Percentiles rank a stretch among this genome's conserved stretches.
phyloP scores from a whole-genome alignment of 331 rosid species.

The Quercus phellos region DNA sequence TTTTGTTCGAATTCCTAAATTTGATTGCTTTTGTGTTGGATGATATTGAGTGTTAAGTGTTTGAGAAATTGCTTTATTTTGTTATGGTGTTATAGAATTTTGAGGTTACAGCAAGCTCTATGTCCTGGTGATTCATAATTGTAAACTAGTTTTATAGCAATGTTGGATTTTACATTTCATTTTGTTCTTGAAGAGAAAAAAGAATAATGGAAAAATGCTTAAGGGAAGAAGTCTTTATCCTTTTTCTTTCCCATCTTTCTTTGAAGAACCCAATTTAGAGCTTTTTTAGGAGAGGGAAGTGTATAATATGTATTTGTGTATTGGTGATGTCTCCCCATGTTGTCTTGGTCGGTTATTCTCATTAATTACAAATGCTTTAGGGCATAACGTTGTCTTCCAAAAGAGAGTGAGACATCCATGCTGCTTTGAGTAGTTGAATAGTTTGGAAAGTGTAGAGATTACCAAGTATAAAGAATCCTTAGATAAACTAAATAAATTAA shows the following conservation, averaged over 20 bases:
- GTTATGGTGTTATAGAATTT: neutral
- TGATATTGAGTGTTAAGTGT: conserved; percentile 1
- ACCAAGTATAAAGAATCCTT: too few relatives aligned
- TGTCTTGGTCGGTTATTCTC: neutral
- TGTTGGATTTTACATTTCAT: neutral
- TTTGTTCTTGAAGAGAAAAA: neutral
- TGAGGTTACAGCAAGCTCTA: neutral
- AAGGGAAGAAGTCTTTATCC: neutral
- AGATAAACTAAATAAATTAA: neutral
- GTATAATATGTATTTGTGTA: neutral
- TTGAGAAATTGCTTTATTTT: conserved; percentile 8
- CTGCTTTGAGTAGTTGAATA: neutral
- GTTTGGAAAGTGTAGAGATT: neutral
- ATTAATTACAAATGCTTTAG: neutral
- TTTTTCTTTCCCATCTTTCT: neutral
- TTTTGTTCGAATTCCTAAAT: neutral
- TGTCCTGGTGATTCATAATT: neutral
- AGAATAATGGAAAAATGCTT: neutral
- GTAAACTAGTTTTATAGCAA: neutral
- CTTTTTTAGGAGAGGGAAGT: neutral
- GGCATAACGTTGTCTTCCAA: neutral
- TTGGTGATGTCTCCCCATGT: neutral
- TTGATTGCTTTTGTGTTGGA: too few relatives aligned
- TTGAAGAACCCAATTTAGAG: neutral
- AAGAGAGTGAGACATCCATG: neutral